Conservation (phyloP, 129 eudicot genomes). For the Saussurea involucrata region DNA sequence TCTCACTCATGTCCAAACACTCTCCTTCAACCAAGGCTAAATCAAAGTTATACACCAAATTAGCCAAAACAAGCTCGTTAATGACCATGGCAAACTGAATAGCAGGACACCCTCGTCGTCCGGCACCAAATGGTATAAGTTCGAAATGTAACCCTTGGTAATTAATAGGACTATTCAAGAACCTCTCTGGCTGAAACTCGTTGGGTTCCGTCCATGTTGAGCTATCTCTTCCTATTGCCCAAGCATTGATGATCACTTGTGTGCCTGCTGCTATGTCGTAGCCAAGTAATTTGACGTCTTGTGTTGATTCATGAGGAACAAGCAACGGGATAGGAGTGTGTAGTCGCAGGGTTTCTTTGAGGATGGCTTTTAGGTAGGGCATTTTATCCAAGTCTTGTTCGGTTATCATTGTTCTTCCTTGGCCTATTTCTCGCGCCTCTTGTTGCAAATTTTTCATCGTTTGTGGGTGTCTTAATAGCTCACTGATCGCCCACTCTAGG, state of each 20-base stretch:
- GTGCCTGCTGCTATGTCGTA: constrained; percentile 34
- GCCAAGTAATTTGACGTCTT: constrained; percentile 28
- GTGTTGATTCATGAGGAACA: constrained; percentile 13
- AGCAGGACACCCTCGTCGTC: constrained; percentile 37
- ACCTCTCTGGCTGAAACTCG: constrained; percentile 35
- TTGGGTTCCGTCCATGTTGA: constrained; percentile 16
- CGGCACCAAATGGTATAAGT: constrained; percentile 42
- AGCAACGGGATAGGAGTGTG: constrained; percentile 34
- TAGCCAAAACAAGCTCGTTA: constrained; percentile 34
- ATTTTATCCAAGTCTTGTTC: constrained; percentile 24
- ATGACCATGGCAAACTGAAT: constrained; percentile 28
- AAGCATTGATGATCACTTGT: constrained; percentile 28
- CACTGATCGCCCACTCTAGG: constrained; percentile 48
- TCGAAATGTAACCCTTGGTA: constrained; percentile 32
- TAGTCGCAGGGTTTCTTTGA: constrained; percentile 35
- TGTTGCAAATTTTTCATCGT: constrained; percentile 20
- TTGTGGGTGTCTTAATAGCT: constrained; percentile 27
- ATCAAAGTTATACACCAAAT: constrained; percentile 31
- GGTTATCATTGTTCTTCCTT: not conserved
- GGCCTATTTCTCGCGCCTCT: constrained; percentile 18
- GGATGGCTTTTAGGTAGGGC: constrained; percentile 27
- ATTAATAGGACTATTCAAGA: constrained; percentile 18
- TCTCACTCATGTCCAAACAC: constrained; percentile 32
- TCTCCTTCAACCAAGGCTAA: constrained; percentile 20
- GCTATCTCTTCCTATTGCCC: constrained; percentile 37